Percentiles rank a stretch among this genome's conserved stretches.
Evolutionary conservation across 129 eudicot genomes (phyloP).

Genomic region (Flaveria trinervia): DNA sequence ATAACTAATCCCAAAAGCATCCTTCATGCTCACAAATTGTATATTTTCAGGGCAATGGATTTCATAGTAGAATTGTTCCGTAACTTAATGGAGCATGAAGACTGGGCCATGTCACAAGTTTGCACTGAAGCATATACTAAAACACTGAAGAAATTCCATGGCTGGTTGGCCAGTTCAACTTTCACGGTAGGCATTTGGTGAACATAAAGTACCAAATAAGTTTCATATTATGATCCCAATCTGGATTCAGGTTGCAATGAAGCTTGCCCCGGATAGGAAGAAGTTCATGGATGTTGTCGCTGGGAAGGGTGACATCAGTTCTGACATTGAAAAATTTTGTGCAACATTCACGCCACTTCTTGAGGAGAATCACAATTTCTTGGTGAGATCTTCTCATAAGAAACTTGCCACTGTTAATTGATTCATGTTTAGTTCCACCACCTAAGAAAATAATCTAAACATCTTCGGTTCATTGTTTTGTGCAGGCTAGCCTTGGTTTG

Average conservation of each 20-base stretch:
- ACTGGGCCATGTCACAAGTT: slow-evolving; percentile 77
- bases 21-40: slow-evolving; percentile 21
- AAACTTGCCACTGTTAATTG: background rate
- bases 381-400: slow-evolving; percentile 49
- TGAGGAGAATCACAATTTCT: slow-evolving; percentile 67
- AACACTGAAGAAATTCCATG: slow-evolving; percentile 90
- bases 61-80: slow-evolving; percentile 74
- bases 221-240: background rate
- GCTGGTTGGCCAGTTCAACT: slow-evolving; percentile 93
- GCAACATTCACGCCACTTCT: slow-evolving; percentile 67
- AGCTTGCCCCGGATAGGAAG: slow-evolving; percentile 95
- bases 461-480: slow-evolving; percentile 2
- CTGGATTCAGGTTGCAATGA: slow-evolving; percentile 62
- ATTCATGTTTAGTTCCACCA: background rate
- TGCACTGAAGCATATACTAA: slow-evolving; percentile 79
- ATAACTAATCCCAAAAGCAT: background rate
- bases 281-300: slow-evolving; percentile 87
- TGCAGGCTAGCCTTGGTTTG: slow-evolving; percentile 79
- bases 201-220: background rate
- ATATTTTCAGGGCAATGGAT: slow-evolving; percentile 76
- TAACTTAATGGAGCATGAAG: slow-evolving; percentile 64
- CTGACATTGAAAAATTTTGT: slow-evolving; percentile 69
- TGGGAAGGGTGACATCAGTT: slow-evolving; percentile 44
- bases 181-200: slow-evolving; percentile 51
- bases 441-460: background rate